Base-by-base conservation (phyloP, 768 basidiomycete genomes). In the Agrocybe pediades region DNA sequence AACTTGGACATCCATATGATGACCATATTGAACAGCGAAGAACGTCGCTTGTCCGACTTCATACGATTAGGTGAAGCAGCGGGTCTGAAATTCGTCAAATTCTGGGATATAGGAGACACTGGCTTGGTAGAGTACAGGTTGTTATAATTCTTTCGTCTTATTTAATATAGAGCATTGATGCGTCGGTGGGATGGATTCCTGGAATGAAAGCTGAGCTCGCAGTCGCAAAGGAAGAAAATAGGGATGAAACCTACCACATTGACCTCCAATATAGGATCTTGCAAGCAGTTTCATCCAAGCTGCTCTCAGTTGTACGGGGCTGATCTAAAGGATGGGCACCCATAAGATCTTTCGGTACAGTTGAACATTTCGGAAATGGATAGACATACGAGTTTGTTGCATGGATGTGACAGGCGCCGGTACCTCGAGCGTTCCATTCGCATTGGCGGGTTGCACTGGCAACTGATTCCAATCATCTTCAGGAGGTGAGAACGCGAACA, bases 1-100 rank as follows among this genome's bases (percentile, higher is more conserved):
- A 68, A 73, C 43, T 69, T 74, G 27, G 81, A 82, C 51, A 36
- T 82, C 44, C 33, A 36, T 13, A 79, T 82, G 79, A 69, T 77
- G 69, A 46, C 66, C 11, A 49, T 68, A 36, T 60, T 74, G 9
- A 80, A 81, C 46, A 66, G 71, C 15, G 70, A 73, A 58, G 77
- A 81, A 54, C 73, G 79, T 6, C 73, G 71, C 1, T 49, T 79
- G 2, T 55, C 67, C 4, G 72, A 80, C 4, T 77, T 73, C 26
- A 68, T 74, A 5, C 50, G 64, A 2, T 53, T 81, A 2, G 75
- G 69, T 59, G 59, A 63, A 16, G 55, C 30, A 16, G 64, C 67
- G 9, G 72, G 66, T 4, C 56, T 77, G 43, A 57, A 65, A 26
- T 73, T 76, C 41, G 68, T 67, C 17, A 74, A 72, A 46, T 51